Evolutionary conservation across 495 filamentous ascomycete species (phyloP).

Genomic region (Penicillium mononematosum): DNA sequence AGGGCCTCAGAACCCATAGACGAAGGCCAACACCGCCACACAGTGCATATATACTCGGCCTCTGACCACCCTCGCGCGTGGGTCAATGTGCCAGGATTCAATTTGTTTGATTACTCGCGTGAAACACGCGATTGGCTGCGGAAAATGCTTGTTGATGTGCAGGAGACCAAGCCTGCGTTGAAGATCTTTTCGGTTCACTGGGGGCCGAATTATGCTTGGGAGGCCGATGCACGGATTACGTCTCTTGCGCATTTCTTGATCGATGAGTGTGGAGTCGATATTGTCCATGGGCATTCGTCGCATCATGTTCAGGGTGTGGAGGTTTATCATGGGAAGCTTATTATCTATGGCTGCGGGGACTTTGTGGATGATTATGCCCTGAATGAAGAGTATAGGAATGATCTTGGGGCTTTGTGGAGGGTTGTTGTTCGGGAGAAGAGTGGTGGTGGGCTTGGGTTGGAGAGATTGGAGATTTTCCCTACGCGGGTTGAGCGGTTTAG

Average conservation of each 20-base stretch:
- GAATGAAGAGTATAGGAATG: constrained; percentile 37
- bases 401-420: constrained; percentile 43
- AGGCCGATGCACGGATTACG: constrained; percentile 26
- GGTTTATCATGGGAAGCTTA: constrained; percentile 33
- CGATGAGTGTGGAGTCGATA: constrained; percentile 45
- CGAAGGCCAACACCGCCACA: not conserved
- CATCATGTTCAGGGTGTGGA: constrained; percentile 49
- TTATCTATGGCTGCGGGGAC: constrained; percentile 47
- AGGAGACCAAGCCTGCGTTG: constrained; percentile 21
- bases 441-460: constrained; percentile 14
- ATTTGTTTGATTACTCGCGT: constrained; percentile 37
- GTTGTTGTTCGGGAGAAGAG: constrained; percentile 26
- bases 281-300: constrained; percentile 45
- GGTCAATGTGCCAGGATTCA: constrained; percentile 24
- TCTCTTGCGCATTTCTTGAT: constrained; percentile 42
- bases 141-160: constrained; percentile 12
- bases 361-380: constrained; percentile 47
- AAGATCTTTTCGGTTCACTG: constrained; percentile 46
- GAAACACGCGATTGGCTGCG: constrained; percentile 23
- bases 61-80: constrained; percentile 30
- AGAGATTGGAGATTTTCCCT: constrained; percentile 34
- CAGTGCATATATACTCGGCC: constrained; percentile 30
- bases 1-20: not conserved
- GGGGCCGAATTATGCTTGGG: constrained; percentile 45
- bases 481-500: constrained; percentile 29